phyloP scores from a whole-genome alignment of 2,329 filamentous ascomycete genomes.

The Phymatotrichopsis omnivora region DNA sequence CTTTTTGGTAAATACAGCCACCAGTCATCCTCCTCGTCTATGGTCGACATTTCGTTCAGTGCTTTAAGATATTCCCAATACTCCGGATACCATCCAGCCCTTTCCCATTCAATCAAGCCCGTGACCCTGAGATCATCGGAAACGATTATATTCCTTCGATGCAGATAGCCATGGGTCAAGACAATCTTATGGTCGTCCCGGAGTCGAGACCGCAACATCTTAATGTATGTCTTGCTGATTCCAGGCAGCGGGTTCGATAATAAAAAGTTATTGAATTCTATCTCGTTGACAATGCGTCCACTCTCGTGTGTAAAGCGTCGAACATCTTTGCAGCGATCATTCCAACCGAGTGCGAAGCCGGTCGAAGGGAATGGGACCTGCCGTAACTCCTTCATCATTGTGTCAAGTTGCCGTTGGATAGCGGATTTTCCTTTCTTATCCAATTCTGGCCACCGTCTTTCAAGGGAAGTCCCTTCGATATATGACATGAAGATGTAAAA shows the following conservation, averaged over 20 bases:
- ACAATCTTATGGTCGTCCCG: slow-evolving; percentile 26
- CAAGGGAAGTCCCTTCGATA: slow-evolving; percentile 8
- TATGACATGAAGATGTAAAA: slow-evolving; percentile 16
- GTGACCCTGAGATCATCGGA: slow-evolving; percentile 35
- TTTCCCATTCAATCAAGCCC: slow-evolving; percentile 42
- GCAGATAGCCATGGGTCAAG: slow-evolving; percentile 43
- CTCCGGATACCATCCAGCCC: slow-evolving; percentile 38
- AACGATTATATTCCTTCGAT: slow-evolving; percentile 39
- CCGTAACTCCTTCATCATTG: slow-evolving; percentile 12
- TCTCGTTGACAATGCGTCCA: slow-evolving; percentile 11
- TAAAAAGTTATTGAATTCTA: slow-evolving; percentile 20
- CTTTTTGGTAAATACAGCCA: slow-evolving; percentile 11
- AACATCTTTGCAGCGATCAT: slow-evolving; percentile 17
- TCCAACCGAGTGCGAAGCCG: slow-evolving; percentile 9
- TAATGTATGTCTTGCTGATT: slow-evolving; percentile 3
- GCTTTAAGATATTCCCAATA: slow-evolving; percentile 39
- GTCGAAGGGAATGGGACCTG: slow-evolving; percentile 3
- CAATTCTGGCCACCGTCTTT: slow-evolving; percentile 14
- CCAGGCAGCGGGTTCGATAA: background rate
- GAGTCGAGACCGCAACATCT: slow-evolving; percentile 10
- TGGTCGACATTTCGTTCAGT: slow-evolving; percentile 3
- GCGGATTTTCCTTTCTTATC: slow-evolving; percentile 10
- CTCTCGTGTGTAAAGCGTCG: slow-evolving; percentile 4
- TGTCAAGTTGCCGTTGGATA: slow-evolving; percentile 5
- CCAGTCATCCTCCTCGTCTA: slow-evolving; percentile 8